Base-by-base conservation (phyloP, 495 filamentous ascomycete species). In the Penicillium diatomitis region DNA sequence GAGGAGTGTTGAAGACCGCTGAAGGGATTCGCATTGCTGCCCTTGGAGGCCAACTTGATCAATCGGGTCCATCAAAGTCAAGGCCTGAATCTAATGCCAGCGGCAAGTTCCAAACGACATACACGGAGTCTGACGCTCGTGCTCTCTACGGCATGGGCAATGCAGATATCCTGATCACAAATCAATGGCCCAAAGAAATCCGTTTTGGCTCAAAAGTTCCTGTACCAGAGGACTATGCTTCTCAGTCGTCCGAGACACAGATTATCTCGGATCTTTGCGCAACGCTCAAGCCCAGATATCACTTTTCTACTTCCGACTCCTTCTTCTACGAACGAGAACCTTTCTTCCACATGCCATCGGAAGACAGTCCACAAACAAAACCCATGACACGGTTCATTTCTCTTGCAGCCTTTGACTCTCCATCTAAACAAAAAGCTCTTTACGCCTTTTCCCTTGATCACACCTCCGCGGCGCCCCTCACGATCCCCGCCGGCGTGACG, bases 261-360 rank as follows among this genome's bases (percentile, higher is more conserved):
- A 90, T 73, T 56, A 53, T 84, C 29, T 77, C 88, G 5, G 87
- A 92, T 42, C 74, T 98, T 20, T 88, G 83, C 62, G 70, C 76
- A 6, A 72, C 80, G 2, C 60, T 96, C 6, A 88, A 87, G 53
- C 92, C 92, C 8, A 78, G 86, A 20, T 98, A 98, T 60, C 90
- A 96, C 66, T 84, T 98, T 63, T 80, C 85, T 9, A 66, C 77
- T 8, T 85, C 88, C 0, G 73, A 78, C 6, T 60, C 71, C 6
- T 74, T 81, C 56, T 91, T 85, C 69, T 96, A 81, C 56, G 91
- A 96, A 68, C 81, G 92, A 12, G 92, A 96, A 62, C 90, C 92
- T 0, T 97, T 96, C 75, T 86, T 89, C 64, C 84, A 94, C 58
- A 62, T 73, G 48, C 74, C 81, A 4, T 68, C 70, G 6, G 72